These are phyloP conservation scores for Cardamine occulta DNA, from an alignment of 345 rosid genomes.

Conservation along the genomic window DNA sequence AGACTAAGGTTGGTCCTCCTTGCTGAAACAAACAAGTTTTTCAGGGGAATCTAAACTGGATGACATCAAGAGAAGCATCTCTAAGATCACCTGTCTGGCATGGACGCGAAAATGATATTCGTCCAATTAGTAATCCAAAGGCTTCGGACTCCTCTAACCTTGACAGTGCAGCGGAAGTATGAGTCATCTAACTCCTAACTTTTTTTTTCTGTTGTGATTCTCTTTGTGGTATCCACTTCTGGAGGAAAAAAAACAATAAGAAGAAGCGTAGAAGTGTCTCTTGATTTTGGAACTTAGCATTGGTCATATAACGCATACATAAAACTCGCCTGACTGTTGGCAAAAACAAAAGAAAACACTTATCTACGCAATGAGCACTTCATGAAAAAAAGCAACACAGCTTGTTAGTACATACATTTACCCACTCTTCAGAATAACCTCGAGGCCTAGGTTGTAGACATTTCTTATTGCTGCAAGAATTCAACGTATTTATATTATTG, in stretches of 20 bases:
- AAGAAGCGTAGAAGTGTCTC: conserved; percentile 17
- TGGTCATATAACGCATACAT: conserved; percentile 23
- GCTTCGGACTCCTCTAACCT: conserved; percentile 98
- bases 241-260: neutral
- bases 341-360: neutral
- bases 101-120: conserved; percentile 95
- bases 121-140: conserved; percentile 92
- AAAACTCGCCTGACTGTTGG: neutral
- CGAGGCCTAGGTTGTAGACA: neutral
- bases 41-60: conserved; percentile 99
- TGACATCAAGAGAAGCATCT: conserved; percentile 94
- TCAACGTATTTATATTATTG: conserved; percentile 26
- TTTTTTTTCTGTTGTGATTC: conserved; percentile 29
- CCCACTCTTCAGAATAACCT: neutral
- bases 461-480: conserved; percentile 13
- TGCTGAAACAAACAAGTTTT: conserved; percentile 38
- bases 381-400: neutral
- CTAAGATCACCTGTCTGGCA: conserved; percentile 93
- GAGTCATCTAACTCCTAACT: conserved; percentile 34
- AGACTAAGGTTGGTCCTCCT: conserved; percentile 15
- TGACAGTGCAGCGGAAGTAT: conserved; percentile 96
- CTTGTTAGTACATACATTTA: conserved; percentile 4
- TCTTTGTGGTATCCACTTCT: conserved; percentile 19
- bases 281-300: conserved; percentile 16
- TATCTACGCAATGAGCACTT: conserved; percentile 9